Percentiles rank a stretch among this genome's conserved stretches.
Conservation (phyloP, 2,329 filamentous ascomycete species). For the Ophiostoma pallidulum region DNA sequence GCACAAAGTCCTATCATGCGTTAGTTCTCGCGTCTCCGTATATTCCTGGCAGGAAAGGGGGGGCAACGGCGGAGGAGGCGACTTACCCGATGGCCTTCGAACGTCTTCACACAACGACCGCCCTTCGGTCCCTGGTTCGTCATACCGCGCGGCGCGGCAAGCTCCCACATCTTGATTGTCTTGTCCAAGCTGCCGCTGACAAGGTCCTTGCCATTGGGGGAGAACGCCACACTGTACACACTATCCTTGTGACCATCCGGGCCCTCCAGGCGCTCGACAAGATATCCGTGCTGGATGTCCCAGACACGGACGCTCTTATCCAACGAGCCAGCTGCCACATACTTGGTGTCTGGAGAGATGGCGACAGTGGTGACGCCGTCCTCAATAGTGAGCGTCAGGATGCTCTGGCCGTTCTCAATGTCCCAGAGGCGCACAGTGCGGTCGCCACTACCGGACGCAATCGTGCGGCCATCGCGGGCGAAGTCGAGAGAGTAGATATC, state of each 20-base stretch:
- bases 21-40: no score
- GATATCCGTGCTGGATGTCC: slow-evolving; percentile 78
- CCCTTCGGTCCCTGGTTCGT: slow-evolving; percentile 63
- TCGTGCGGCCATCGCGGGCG: slow-evolving; percentile 82
- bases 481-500: slow-evolving; percentile 98
- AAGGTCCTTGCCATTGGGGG: slow-evolving; percentile 82
- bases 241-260: slow-evolving; percentile 93
- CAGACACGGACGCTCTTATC: slow-evolving; percentile 98
- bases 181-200: slow-evolving; percentile 94
- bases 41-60: background rate
- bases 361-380: slow-evolving; percentile 96
- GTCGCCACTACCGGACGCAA: slow-evolving; percentile 91
- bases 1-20: slow-evolving; percentile 70
- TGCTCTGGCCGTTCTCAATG: slow-evolving; percentile 72
- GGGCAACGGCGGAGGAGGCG: background rate
- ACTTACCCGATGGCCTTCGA: slow-evolving; percentile 85
- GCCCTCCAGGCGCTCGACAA: slow-evolving; percentile 86
- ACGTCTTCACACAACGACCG: slow-evolving; percentile 91
- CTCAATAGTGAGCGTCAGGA: slow-evolving; percentile 82
- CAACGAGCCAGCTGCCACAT: slow-evolving; percentile 86
- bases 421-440: slow-evolving; percentile 95
- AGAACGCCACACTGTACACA: slow-evolving; percentile 94
- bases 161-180: slow-evolving; percentile 99
- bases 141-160: slow-evolving; percentile 61
- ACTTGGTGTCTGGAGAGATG: slow-evolving; percentile 90